Base-by-base conservation (phyloP, 768 basidiomycete genomes). In the Phylloporus sp. region DNA sequence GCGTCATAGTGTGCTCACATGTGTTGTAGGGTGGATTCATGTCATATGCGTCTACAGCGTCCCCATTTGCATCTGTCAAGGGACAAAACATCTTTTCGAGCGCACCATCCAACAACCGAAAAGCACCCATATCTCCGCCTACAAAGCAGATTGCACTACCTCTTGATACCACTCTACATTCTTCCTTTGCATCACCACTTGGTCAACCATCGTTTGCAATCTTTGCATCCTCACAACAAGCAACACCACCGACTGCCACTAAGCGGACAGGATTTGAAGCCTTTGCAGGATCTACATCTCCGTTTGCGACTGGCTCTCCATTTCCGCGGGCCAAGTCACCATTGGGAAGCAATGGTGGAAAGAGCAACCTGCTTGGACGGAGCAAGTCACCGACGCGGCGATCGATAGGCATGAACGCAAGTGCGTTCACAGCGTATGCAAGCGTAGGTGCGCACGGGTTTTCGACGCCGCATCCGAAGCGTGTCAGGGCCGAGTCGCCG, bases 21-120 rank as follows among this genome's bases (percentile, higher is more conserved):
- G 35, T 36, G 41, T 46, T 40, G 31, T 45, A 86, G 86, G 72
- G 79, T 47, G 88, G 88, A 23, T 91, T 91, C 67, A 83, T 85
- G 79, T 85, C 87, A 2, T 91, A 89, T 59, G 88, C 88, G 12
- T 84, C 86, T 3, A 72, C 80, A 11, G 77, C 74, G 49, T 90
- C 88, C 2, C 88, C 88, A 5, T 91, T 91, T 60, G 82, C 85
- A 13, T 69, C 79, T 42, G 81, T 87, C 61, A 88, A 84, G 58
- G 88, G 86, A 42, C 79, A 84, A 53, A 86, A 79, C 61, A 56
- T 77, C 24, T 76, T 80, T 49, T 64, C 64, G 24, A 54, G 59
- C 26, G 54, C 53, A 7, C 15, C 55, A 27, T 32, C 56, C 39
- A 65, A 54, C 34, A 46, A 54, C 76, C 59, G 39, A 63, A 70